Evolutionary conservation across 176 grass and related monocot species (phyloP), one percentile per base, ranked within the genome.

Genomic region (Musa itinerans): DNA sequence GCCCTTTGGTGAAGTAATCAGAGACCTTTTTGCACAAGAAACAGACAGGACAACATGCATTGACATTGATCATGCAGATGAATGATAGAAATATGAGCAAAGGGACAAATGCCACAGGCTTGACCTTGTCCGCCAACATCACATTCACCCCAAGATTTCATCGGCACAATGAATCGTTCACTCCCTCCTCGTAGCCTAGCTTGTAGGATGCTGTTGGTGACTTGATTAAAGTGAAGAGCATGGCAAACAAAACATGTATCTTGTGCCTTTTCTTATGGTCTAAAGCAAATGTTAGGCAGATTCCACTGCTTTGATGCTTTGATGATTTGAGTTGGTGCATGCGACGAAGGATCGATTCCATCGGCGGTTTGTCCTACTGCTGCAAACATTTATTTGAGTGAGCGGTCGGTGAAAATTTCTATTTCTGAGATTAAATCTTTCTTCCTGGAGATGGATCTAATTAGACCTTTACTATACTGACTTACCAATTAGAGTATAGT

Each of bases 71-170:
- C 14, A n/a, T n/a, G 8, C n/a, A 61, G 9, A 54, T 54, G 57
- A n/a, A 61, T 17, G 57, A 61, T n/a, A 17, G 57, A 61, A 61
- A 21, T 3, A 61, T 61, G 13, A 17, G 15, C 14, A 61, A 61
- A n/a, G 17, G 57, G 57, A 61, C 57, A 61, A 61, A 61, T 61
- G 57, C 57, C 57, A 61, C 57, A 61, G 17, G 57, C 57, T 61
- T n/a, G 19, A 17, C 57, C 9, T 61, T 61, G 57, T 8, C 57
- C 57, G 9, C 57, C 57, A 61, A 61, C 8, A 61, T 61, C n/a
- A 19, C 57, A 7, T 61, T 61, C 19, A 61, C 57, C 57, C 34
- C 17, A 61, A 21, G 16, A 9, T 61, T 61, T 19, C n/a, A 61
- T 61, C 17, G 57, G 17, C 57, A 7, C n/a, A 61, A 61, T 61